Percentiles rank a stretch among this genome's conserved stretches.
phyloP scores from a whole-genome alignment of 179 eudicot species.

The Gypsophila paniculata region DNA sequence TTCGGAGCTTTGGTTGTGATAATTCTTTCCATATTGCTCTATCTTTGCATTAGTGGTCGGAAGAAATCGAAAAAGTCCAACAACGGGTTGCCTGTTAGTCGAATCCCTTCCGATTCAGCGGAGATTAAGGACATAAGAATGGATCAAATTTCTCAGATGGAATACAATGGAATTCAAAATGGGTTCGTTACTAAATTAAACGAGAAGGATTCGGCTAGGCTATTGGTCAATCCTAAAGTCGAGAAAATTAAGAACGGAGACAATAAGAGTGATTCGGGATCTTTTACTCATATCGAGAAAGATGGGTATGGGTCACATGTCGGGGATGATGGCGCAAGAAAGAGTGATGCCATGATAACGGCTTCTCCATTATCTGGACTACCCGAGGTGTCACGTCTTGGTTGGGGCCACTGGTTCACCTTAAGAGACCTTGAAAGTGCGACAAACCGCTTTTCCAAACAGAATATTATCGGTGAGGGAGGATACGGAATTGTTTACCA shows the following conservation, averaged over 20 bases:
- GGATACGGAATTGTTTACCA: conserved; percentile 79
- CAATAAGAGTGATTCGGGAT: conserved; percentile 43
- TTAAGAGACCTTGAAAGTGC: conserved; percentile 69
- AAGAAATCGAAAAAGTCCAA: conserved; percentile 46
- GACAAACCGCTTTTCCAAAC: conserved; percentile 63
- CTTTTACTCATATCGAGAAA: conserved; percentile 47
- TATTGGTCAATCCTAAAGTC: conserved; percentile 34
- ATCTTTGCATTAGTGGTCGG: conserved; percentile 46
- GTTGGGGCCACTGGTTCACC: conserved; percentile 93
- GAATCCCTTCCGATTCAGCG: conserved; percentile 51
- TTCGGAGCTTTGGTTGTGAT: conserved; percentile 52
- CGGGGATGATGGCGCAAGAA: conserved; percentile 38
- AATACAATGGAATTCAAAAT: conserved; percentile 19
- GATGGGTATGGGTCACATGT: conserved; percentile 37
- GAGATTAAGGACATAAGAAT: conserved; percentile 69
- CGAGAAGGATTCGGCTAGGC: conserved; percentile 56
- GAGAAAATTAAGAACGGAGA: conserved; percentile 48
- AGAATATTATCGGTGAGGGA: conserved; percentile 76
- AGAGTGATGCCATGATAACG: conserved; percentile 24
- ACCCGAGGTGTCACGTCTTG: conserved; percentile 68
- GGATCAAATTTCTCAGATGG: conserved; percentile 48
- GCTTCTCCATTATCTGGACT: conserved; percentile 68
- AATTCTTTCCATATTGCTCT: conserved; percentile 48
- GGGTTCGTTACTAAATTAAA: conserved; percentile 34
- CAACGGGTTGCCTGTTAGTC: conserved; percentile 47